phyloP scores from a whole-genome alignment of 768 basidiomycete genomes.

The Phlebiopsis gigantea region DNA sequence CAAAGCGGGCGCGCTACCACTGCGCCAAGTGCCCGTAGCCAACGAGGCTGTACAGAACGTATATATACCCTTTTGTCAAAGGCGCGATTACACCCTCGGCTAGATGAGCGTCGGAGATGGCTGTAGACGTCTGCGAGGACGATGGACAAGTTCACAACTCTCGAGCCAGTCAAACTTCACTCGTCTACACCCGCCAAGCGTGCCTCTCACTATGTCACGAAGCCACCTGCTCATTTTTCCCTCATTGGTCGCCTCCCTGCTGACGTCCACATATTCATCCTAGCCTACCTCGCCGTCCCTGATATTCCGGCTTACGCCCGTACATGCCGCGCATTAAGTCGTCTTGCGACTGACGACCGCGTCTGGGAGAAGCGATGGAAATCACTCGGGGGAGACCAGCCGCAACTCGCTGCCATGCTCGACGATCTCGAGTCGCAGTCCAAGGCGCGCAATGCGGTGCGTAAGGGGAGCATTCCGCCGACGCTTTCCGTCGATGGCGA shows the following conservation, averaged over 20 bases:
- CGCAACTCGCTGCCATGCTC: constrained; percentile 42
- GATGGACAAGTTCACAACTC: constrained; percentile 86
- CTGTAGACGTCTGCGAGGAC: neutral
- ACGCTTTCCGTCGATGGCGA: constrained; percentile 53
- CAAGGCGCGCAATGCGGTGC: constrained; percentile 32
- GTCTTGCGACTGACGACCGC: constrained; percentile 61
- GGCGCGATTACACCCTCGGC: neutral
- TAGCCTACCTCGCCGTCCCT: constrained; percentile 69
- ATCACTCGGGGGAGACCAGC: constrained; percentile 46
- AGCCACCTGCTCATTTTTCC: constrained; percentile 22
- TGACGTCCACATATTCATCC: constrained; percentile 69
- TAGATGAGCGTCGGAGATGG: neutral
- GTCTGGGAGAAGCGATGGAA: constrained; percentile 77
- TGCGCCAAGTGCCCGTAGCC: constrained; percentile 8
- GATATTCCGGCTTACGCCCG: constrained; percentile 77
- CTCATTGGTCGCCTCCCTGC: constrained; percentile 77
- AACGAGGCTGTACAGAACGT: neutral
- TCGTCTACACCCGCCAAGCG: constrained; percentile 12
- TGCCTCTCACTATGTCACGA: constrained; percentile 13
- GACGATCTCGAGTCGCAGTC: constrained; percentile 52
- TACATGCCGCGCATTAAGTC: constrained; percentile 56
- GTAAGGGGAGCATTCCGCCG: constrained; percentile 47
- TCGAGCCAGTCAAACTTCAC: constrained; percentile 55
- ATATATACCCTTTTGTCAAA: neutral
- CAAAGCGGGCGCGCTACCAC: constrained; percentile 15